Conservation (phyloP, 257 asterid species). For the Paulownia fortunei region DNA sequence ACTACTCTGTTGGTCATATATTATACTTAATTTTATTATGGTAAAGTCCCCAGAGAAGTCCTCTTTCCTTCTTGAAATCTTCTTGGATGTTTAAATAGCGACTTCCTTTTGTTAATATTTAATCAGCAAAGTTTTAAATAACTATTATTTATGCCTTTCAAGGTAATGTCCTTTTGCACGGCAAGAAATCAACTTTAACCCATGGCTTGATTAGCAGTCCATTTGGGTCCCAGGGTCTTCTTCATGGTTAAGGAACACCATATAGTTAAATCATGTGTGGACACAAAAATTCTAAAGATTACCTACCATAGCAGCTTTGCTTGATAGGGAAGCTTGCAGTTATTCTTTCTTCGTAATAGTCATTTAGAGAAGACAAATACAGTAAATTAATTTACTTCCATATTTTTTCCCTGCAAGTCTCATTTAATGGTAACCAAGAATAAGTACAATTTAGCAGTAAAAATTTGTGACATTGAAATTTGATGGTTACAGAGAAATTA, state of each 20-base stretch:
- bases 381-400: too few relatives aligned
- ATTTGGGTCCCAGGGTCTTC: constrained; percentile 41
- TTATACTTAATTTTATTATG: constrained; percentile 18
- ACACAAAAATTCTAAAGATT: constrained; percentile 12
- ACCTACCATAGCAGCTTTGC: too few relatives aligned
- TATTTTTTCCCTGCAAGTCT: too few relatives aligned
- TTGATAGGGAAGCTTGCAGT: too few relatives aligned
- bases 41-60: constrained; percentile 47
- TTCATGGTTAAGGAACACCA: constrained; percentile 21
- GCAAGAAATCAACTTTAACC: constrained; percentile 20
- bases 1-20: constrained; percentile 39
- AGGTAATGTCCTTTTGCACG: constrained; percentile 32
- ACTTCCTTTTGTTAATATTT: too few relatives aligned
- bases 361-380: too few relatives aligned
- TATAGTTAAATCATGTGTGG: background rate
- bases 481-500: too few relatives aligned
- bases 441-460: too few relatives aligned
- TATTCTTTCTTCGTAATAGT: too few relatives aligned
- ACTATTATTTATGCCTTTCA: constrained; percentile 30
- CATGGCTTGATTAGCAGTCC: constrained; percentile 39
- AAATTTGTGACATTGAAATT: too few relatives aligned
- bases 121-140: constrained; percentile 20
- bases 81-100: constrained; percentile 39
- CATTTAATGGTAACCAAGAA: too few relatives aligned
- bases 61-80: constrained; percentile 51